Base-by-base conservation (phyloP, 2,329 filamentous ascomycete species). In the Nemania sp. region DNA sequence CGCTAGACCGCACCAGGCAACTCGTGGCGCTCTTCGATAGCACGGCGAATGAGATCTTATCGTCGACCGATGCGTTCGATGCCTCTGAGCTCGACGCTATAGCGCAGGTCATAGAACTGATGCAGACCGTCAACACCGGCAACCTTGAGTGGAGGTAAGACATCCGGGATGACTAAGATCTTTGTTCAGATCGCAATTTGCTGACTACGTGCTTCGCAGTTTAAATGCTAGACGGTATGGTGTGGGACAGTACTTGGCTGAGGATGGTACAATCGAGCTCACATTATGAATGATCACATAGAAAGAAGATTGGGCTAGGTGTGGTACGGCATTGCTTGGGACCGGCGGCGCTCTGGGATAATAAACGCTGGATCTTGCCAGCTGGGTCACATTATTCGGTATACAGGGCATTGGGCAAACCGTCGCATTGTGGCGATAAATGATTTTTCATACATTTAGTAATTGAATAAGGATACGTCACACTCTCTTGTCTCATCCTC, bases 121-220 rank as follows among this genome's bases (percentile, higher is more conserved):
- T 67, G 50, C 53, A 61, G 17, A 64, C 61, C 40, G 39, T 63
- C 26, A 65, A 66, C 37, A 66, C 63, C 0, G 64, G 64, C 2
- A 66, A 66, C 40, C 56, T 66, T 2, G 59, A 63, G 17, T 67
- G 65, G 64, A 66, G 64, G 64, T 65, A 54, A 46, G 61, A 49
- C 20, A 31, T 31, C 8, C n/a, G n/a, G 12, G 20, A 46, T 19
- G 11, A 33, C 17, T 15, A 11, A 14, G 17, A n/a, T 6, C 9
- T 8, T 15, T 17, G 22, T 41, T 34, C 28, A n/a, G 8, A 47
- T 6, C 19, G 12, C 20, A 7, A 8, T 46, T 46, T 28, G 24
- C 52, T 58, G 52, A 54, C 30, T n/a, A 41, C 17, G 11, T 22
- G 22, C 19, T 34, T 22, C 3, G 23, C 12, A 64, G 63, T 45